Percentiles rank a stretch among this genome's conserved stretches.
Evolutionary conservation across 2,329 filamentous ascomycete species (phyloP).

Genomic region (Scedosporium aurantiacum): DNA sequence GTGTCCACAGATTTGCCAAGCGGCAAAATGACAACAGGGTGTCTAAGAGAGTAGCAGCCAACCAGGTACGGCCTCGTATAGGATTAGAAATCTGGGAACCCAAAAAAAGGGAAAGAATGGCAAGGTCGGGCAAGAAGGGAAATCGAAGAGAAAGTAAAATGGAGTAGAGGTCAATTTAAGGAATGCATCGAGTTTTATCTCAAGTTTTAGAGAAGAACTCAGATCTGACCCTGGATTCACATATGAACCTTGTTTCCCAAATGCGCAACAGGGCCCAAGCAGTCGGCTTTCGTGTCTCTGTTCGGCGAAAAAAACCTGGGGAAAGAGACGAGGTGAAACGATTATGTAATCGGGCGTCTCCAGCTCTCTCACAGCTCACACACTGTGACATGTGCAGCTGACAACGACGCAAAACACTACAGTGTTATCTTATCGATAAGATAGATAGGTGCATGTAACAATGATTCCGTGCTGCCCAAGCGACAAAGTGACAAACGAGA

Average conservation of each 20-base stretch:
- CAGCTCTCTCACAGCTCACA: too few relatives aligned
- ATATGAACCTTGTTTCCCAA: background rate
- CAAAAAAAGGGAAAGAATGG: background rate
- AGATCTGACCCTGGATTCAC: background rate
- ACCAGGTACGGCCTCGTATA: background rate
- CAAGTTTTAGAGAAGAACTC: background rate
- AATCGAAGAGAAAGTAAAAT: background rate
- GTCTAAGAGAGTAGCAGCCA: background rate
- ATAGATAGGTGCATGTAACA: too few relatives aligned
- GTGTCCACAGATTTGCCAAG: background rate
- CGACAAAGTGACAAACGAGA: too few relatives aligned
- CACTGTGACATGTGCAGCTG: too few relatives aligned
- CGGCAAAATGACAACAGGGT: background rate
- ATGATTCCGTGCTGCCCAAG: too few relatives aligned
- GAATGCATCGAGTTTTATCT: background rate
- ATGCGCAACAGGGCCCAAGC: background rate
- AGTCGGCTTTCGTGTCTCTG: background rate
- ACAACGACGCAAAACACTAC: too few relatives aligned
- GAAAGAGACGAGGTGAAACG: background rate
- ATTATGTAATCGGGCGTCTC: background rate
- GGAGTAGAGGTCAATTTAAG: background rate
- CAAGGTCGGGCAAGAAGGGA: background rate
- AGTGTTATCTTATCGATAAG: too few relatives aligned
- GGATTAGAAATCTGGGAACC: background rate
- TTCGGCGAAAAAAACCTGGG: background rate